Conservation (phyloP, 805 yeast species). For the Debaryomyces maramus region DNA sequence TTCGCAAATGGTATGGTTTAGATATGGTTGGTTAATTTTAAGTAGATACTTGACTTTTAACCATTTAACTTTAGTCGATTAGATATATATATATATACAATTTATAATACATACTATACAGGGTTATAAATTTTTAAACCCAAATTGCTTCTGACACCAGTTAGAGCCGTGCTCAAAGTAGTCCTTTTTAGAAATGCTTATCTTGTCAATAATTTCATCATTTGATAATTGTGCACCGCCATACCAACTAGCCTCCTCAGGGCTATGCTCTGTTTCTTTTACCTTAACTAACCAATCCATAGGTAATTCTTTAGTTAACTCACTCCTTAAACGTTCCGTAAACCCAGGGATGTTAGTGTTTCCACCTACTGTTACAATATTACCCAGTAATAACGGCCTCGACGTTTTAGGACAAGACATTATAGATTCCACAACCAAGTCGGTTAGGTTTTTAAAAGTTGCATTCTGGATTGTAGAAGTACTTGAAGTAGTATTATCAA, state of each 20-base stretch:
- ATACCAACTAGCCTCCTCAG: conserved; percentile 35
- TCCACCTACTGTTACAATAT: conserved; percentile 83
- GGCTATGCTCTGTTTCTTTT: conserved; percentile 24
- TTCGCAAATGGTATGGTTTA: conserved; percentile 93
- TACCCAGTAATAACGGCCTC: conserved; percentile 74
- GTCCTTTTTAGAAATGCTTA: conserved; percentile 72
- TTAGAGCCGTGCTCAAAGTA: conserved; percentile 82
- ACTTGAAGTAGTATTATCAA: conserved; percentile 34
- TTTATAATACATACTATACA: conserved; percentile 1
- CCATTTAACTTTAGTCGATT: conserved; percentile 47
- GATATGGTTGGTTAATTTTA: conserved; percentile 81
- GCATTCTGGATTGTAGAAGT: conserved; percentile 34
- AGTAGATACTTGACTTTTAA: conserved; percentile 79
- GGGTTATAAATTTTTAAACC: conserved; percentile 30
- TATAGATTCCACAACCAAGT: conserved; percentile 71
- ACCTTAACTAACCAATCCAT: conserved; percentile 66
- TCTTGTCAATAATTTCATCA: conserved; percentile 46
- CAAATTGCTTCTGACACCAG: conserved; percentile 54
- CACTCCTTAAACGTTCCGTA: conserved; percentile 56
- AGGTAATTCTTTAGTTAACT: conserved; percentile 67
- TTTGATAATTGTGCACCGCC: conserved; percentile 36
- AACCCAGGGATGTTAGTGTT: conserved; percentile 71
- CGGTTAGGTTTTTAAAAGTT: conserved; percentile 72
- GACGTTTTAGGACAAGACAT: conserved; percentile 69
- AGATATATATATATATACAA: conserved; percentile 3